Conservation (phyloP, 2,329 filamentous ascomycete genomes). For the Chalara sp. region DNA sequence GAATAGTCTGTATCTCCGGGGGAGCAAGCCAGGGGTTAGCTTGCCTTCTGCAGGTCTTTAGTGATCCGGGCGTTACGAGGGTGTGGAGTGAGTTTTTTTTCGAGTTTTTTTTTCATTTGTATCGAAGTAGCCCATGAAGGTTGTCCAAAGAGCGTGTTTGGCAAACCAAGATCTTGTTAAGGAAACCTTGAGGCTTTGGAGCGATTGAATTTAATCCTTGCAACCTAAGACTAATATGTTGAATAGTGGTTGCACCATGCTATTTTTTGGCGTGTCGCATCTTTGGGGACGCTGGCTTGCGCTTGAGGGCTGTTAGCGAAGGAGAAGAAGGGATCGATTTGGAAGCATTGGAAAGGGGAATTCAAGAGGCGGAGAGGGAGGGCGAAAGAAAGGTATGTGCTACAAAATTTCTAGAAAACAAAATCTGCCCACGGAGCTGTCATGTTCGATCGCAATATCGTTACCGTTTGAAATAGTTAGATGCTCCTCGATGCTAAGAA, state of each 20-base stretch:
- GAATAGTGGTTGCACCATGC: constrained; percentile 60
- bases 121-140: too few species aligned
- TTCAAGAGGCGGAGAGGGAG: constrained; percentile 11
- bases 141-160: too few species aligned
- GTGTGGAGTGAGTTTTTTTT: constrained; percentile 30
- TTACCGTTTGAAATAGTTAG: background rate
- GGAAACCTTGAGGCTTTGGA: too few species aligned
- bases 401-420: too few species aligned
- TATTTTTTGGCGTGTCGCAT: constrained; percentile 84
- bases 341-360: constrained; percentile 40
- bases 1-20: constrained; percentile 73
- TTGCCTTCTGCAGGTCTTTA: constrained; percentile 70
- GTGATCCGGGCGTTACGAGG: constrained; percentile 70
- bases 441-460: background rate
- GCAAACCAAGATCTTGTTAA: too few species aligned
- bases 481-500: too few species aligned
- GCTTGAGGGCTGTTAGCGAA: constrained; percentile 65
- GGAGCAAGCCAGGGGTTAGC: constrained; percentile 81
- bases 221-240: constrained; percentile 42
- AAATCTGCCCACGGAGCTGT: too few species aligned
- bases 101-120: too few species aligned
- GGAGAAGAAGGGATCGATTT: constrained; percentile 73
- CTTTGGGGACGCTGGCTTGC: constrained; percentile 75
- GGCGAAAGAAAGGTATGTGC: background rate
- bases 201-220: too few species aligned